Conservation (phyloP, 768 basidiomycete genomes). For the Trametes cubensis region DNA sequence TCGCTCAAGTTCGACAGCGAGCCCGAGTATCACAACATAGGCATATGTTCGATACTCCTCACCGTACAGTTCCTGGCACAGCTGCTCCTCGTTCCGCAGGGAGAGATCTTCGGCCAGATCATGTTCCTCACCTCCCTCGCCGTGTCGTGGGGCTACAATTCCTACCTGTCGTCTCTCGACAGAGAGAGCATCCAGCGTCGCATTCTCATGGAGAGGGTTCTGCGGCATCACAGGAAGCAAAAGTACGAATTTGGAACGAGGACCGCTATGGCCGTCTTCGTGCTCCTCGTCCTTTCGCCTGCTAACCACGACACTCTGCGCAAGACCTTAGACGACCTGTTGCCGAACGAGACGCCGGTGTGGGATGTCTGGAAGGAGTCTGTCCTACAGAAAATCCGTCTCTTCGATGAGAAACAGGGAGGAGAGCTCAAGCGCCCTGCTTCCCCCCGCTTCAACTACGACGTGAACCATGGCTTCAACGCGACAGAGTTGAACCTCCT, state of each 20-base stretch:
- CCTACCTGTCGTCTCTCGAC: constrained; percentile 19
- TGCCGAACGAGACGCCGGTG: constrained; percentile 9
- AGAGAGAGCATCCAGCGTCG: constrained; percentile 17
- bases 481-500: neutral
- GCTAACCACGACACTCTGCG: constrained; percentile 2
- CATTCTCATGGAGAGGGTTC: constrained; percentile 10
- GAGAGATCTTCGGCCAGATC: constrained; percentile 19
- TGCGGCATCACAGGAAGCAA: neutral
- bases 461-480: neutral
- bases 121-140: constrained; percentile 21
- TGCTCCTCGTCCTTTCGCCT: constrained; percentile 8
- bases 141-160: constrained; percentile 19
- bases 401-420: neutral
- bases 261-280: constrained; percentile 12
- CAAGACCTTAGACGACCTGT: constrained; percentile 8
- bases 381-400: constrained; percentile 4
- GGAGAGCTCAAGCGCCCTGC: too few species aligned
- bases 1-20: constrained; percentile 20
- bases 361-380: constrained; percentile 7
- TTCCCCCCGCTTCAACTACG: neutral
- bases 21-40: constrained; percentile 22
- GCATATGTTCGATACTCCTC: constrained; percentile 10
- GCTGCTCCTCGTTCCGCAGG: constrained; percentile 16
- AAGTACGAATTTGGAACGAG: constrained; percentile 11
- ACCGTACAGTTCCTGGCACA: constrained; percentile 14